Base-by-base conservation (phyloP, 1,284 basidiomycete species). In the Ustilago hordei region DNA sequence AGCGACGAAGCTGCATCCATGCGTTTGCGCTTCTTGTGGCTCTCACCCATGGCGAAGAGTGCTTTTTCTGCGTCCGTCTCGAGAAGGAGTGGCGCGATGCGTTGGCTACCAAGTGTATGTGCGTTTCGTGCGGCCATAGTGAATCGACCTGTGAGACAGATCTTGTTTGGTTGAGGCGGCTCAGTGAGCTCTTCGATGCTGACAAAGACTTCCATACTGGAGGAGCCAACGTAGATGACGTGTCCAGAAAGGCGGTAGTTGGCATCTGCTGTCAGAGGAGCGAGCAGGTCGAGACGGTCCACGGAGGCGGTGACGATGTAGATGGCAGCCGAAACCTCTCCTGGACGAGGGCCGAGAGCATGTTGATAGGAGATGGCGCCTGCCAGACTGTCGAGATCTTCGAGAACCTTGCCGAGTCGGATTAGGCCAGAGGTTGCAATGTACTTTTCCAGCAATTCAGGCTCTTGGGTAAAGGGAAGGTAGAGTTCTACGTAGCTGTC, bases 291-390 rank as follows among this genome's bases (percentile, higher is more conserved):
- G 8, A 85, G 60, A n/a, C 86, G 76, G 64, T 87, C 86, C 0
- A 87, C 87, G 0, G 86, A 84, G 28, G 87, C 87, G 1, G 87
- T 87, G 39, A 87, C 87, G 48, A 87, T 81, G 78, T 86, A 87
- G 57, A 87, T 73, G 15, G 80, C 79, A 1, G 82, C 82, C 28
- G 79, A 76, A 13, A 50, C 66, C 8, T 78, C 75, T 9, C 80
- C 81, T 9, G 81, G 78, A 11, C 67, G 78, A n/a, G 81, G 79
- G 9, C 86, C 86, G 6, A 87, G 76, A 6, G 86, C 86, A 55
- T 87, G 82, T 19, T 78, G 74, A 63, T 87, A 87, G 9, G 85
- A 83, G 4, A 85, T 81, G 43, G 64, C 57, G 8, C 85, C 87
- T 1, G 86, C 85, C 4, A 86, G 66, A 43, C 68, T 80, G 64